Conservation (phyloP, 768 basidiomycete genomes). For the Leccinellum luteum region DNA sequence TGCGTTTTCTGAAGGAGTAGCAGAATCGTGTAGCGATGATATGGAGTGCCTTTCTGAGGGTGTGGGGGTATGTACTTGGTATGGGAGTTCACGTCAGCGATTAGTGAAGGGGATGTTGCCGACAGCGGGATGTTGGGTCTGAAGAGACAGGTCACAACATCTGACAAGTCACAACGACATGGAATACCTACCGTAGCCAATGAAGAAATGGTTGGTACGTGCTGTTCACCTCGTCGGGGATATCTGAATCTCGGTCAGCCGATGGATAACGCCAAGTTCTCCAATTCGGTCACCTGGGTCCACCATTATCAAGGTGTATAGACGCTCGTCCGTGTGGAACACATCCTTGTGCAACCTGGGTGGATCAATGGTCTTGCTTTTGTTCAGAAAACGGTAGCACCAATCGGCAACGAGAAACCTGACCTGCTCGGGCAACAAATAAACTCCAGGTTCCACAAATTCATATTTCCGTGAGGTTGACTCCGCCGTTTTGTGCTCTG, state of each 20-base stretch:
- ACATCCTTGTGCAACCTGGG: constrained; percentile 71
- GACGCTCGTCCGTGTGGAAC: constrained; percentile 75
- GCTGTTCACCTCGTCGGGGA: constrained; percentile 68
- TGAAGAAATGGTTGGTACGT: constrained; percentile 76
- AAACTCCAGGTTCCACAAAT: constrained; percentile 69
- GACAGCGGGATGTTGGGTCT: constrained; percentile 85
- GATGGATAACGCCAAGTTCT: not conserved
- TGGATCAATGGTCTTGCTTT: constrained; percentile 54
- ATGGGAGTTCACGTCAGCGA: constrained; percentile 49
- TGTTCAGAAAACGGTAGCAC: constrained; percentile 1
- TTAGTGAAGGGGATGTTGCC: constrained; percentile 42
- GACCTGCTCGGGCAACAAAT: constrained; percentile 67
- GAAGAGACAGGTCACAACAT: not conserved
- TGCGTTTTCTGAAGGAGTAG: constrained; percentile 66
- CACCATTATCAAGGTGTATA: constrained; percentile 87
- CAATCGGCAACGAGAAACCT: constrained; percentile 11
- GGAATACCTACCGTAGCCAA: constrained; percentile 70
- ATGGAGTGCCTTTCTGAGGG: constrained; percentile 83
- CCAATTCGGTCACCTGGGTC: constrained; percentile 66
- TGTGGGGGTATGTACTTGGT: constrained; percentile 87
- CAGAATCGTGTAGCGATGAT: constrained; percentile 85
- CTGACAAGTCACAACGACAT: not conserved
- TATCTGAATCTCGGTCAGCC: constrained; percentile 49
- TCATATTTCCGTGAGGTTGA: constrained; percentile 24
- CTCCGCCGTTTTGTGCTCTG: constrained; percentile 25